A percentile compares a stretch with the other conserved stretches of the same genome.
These are phyloP conservation scores for Dunaliella sp. DNA, from an alignment of 139 green algal genomes.

Conservation along the genomic window DNA sequence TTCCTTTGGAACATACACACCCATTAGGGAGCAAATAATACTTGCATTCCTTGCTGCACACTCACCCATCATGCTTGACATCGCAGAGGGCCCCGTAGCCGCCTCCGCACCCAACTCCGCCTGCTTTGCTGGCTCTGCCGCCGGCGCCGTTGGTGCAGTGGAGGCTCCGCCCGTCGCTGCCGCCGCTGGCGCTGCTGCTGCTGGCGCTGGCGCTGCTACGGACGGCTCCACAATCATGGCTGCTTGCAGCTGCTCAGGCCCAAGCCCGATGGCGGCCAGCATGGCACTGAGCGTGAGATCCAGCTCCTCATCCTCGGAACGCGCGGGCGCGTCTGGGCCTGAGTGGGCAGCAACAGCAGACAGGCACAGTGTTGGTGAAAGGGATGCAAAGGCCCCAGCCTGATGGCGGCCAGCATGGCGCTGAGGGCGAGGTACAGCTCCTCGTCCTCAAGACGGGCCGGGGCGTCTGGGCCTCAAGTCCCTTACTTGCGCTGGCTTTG, in stretches of 20 bases:
- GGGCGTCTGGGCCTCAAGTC: background rate
- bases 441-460: conserved; percentile 1
- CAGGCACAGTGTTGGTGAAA: background rate
- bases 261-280: conserved; percentile 6
- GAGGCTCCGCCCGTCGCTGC: background rate
- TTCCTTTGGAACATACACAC: too few relatives aligned
- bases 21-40: too few relatives aligned
- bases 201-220: background rate
- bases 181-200: conserved; percentile 21
- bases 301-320: conserved; percentile 14
- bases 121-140: conserved; percentile 3
- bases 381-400: too few relatives aligned
- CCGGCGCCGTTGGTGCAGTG: background rate
- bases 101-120: background rate
- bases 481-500: too few relatives aligned
- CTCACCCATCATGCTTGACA: background rate
- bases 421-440: background rate
- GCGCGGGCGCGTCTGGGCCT: conserved; percentile 3
- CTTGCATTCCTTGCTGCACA: too few relatives aligned
- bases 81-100: background rate
- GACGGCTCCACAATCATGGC: conserved; percentile 11
- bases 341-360: background rate
- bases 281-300: conserved; percentile 11
- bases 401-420: conserved; percentile 2
- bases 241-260: conserved; percentile 9